Base-by-base conservation (phyloP, 768 basidiomycete species). In the Leccinum barrowsii region DNA sequence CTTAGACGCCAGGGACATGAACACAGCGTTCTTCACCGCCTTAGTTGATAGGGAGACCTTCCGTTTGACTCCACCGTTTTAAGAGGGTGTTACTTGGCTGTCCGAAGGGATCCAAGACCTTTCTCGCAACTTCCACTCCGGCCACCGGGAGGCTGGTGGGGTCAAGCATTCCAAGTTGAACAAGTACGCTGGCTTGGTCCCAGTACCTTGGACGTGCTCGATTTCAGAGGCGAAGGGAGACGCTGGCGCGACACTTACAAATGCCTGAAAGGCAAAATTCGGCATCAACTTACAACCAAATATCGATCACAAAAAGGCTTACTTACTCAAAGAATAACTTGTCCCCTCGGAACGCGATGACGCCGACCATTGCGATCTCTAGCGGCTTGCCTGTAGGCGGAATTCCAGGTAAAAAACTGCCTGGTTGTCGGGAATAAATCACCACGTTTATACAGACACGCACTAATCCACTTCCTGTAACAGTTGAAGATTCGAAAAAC, bases 271-370 rank as follows among this genome's bases (percentile, higher is more conserved):
- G 15, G 44, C 34, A 17, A 49, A 4, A 15, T 30, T 50, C 30
- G 62, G 47, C 19, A 22, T 56, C 21, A 37, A 40, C 44, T 46
- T 46, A 8, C n/a, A 7, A 53, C 28, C 26, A 32, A 32, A 32
- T n/a, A 7, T 42, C 37, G 11, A 21, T 44, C 19, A 19, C 28
- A 54, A n/a, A 10, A 51, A 50, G 12, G 13, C 52, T 21, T 66
- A 79, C 75, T 81, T 66, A 79, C 75, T 81, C 80, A 62, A 80
- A 79, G 44, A 76, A 77, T 34, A 81, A 63, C 55, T 79, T 79
- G 61, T 81, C 79, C n/a, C 80, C 80, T 49, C 78, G 70, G 50
- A 82, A 76, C 11, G 77, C 78, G 24, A 80, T 71, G 19, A 81
- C 67, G 19, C 77, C 78, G 12, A 79, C 77, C 52, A 80, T 64